Evolutionary conservation across 2,329 filamentous ascomycete genomes (phyloP).

Genomic region (Hymenoscyphus fraxineus): DNA sequence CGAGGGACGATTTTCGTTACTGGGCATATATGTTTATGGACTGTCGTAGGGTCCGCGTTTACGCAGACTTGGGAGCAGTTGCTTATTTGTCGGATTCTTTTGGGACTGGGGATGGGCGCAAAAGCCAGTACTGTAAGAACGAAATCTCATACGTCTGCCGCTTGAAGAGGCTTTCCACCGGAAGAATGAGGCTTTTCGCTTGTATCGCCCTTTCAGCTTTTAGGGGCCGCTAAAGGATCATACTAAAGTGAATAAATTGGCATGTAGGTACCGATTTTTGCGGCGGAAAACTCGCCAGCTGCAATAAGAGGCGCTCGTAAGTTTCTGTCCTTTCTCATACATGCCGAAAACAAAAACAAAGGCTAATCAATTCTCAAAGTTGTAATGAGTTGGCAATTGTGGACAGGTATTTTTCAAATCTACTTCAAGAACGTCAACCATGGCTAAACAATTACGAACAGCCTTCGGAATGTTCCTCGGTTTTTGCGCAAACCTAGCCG

Average conservation of each 20-base stretch:
- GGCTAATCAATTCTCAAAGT: background rate
- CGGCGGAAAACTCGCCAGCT: slow-evolving; percentile 52
- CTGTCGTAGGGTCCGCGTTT: slow-evolving; percentile 14
- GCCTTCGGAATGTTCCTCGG: slow-evolving; percentile 60
- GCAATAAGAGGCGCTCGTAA: slow-evolving; percentile 45
- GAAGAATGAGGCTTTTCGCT: background rate
- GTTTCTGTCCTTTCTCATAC: background rate
- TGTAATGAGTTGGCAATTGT: slow-evolving; percentile 13
- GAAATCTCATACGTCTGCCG: background rate
- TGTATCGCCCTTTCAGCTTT: background rate
- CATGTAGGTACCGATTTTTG: slow-evolving; percentile 61
- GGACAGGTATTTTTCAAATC: slow-evolving; percentile 39
- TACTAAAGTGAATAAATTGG: background rate
- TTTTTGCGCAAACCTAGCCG: slow-evolving; percentile 59
- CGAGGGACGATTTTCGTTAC: slow-evolving; percentile 68
- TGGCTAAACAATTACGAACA: slow-evolving; percentile 77
- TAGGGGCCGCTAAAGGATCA: background rate
- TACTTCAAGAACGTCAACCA: slow-evolving; percentile 34
- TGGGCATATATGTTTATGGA: slow-evolving; percentile 54
- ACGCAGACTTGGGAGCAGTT: slow-evolving; percentile 68
- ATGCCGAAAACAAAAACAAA: background rate
- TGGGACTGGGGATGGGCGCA: slow-evolving; percentile 74
- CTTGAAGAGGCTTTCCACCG: background rate
- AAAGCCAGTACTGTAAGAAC: slow-evolving; percentile 51
- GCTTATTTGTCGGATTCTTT: slow-evolving; percentile 62